A percentile compares a stretch with the other conserved stretches of the same genome.
phyloP scores from a whole-genome alignment of 129 eudicot species.

The Pseudognaphalium luteoalbum region DNA sequence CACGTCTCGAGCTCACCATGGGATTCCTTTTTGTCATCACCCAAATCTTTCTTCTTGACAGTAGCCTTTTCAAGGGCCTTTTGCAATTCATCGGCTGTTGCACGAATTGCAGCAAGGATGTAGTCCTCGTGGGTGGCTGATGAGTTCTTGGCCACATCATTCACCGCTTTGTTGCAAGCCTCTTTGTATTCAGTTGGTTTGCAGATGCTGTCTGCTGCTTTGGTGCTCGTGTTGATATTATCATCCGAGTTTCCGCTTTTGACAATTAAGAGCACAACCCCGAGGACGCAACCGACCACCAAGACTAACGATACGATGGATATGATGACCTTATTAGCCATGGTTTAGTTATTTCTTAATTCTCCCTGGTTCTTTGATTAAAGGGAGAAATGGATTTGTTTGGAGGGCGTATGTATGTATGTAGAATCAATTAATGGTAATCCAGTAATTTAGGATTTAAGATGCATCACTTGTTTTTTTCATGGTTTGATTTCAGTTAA shows the following conservation, averaged over 20 bases:
- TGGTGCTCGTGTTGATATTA: conserved; percentile 37
- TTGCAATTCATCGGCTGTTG: conserved; percentile 52
- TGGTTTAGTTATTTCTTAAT: not conserved
- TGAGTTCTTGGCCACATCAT: conserved; percentile 47
- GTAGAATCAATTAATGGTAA: conserved; percentile 11
- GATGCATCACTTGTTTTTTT: conserved; percentile 24
- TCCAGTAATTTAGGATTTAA: conserved; percentile 26
- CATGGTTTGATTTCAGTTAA: conserved; percentile 14
- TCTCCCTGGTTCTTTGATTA: conserved; percentile 24
- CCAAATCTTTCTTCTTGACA: conserved; percentile 29
- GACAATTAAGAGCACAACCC: conserved; percentile 39
- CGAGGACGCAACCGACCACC: conserved; percentile 44
- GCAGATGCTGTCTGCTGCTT: conserved; percentile 49
- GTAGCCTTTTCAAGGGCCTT: conserved; percentile 46
- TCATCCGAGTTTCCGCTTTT: conserved; percentile 29
- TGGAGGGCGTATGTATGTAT: conserved; percentile 28
- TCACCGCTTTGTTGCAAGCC: conserved; percentile 47
- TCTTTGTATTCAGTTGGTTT: conserved; percentile 52
- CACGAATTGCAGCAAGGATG: conserved; percentile 45
- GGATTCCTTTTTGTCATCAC: conserved; percentile 36
- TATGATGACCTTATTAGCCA: conserved; percentile 36
- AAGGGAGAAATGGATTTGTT: conserved; percentile 30
- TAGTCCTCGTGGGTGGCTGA: conserved; percentile 62
- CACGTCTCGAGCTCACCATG: conserved; percentile 52
- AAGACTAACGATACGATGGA: conserved; percentile 41